Percentiles rank a stretch among this genome's conserved stretches.
phyloP scores from a whole-genome alignment of 352 stramenopile species.

The Plasmopara viticola region DNA sequence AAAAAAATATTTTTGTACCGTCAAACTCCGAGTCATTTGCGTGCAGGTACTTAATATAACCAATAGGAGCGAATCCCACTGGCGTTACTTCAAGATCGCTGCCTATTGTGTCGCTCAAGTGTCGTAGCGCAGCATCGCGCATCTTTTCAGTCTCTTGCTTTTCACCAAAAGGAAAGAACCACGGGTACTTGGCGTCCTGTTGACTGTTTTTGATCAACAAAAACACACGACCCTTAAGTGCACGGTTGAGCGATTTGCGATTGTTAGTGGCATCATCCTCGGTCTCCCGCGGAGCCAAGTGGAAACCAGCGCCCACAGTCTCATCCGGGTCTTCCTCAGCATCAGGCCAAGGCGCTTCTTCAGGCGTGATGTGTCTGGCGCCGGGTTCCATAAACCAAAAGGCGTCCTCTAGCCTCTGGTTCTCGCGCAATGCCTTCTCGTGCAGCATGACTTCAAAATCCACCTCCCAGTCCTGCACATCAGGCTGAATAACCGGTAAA shows the following conservation, averaged over 20 bases:
- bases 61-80: constrained; percentile 69
- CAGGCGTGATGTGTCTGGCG: constrained; percentile 58
- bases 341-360: constrained; percentile 64
- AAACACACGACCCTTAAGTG: constrained; percentile 75
- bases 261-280: constrained; percentile 72
- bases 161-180: constrained; percentile 72
- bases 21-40: constrained; percentile 45
- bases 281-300: constrained; percentile 70
- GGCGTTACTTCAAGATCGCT: constrained; percentile 42
- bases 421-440: constrained; percentile 66
- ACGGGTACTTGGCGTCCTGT: constrained; percentile 51
- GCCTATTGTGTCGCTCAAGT: constrained; percentile 42
- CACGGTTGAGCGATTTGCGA: constrained; percentile 81
- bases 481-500: constrained; percentile 65
- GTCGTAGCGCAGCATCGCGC: constrained; percentile 65
- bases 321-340: constrained; percentile 59
- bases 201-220: constrained; percentile 58
- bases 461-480: constrained; percentile 66
- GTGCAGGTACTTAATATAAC: constrained; percentile 69
- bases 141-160: constrained; percentile 68
- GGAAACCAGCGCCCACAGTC: constrained; percentile 65
- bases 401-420: constrained; percentile 71
- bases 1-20: constrained; percentile 85
- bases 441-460: constrained; percentile 72
- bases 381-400: constrained; percentile 85